Conservation (phyloP, 2,329 filamentous ascomycete species). For the Cytospora piceicola region DNA sequence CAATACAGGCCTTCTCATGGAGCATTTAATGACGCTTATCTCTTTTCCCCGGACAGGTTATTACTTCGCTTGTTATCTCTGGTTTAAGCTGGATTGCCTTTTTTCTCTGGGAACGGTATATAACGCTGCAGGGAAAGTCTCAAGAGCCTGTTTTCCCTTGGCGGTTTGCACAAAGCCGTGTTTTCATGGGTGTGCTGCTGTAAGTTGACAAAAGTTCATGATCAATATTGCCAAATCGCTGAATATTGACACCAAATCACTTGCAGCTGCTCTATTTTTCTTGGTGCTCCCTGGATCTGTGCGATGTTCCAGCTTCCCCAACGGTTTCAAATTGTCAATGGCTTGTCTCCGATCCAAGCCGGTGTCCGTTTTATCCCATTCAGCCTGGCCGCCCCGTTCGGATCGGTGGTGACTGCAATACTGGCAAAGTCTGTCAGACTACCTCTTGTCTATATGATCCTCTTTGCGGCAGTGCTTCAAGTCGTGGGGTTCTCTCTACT, state of each 20-base stretch:
- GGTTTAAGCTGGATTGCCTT: not conserved
- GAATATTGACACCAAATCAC: not conserved
- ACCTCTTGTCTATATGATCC: conserved; percentile 4
- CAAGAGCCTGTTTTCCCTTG: conserved; percentile 1
- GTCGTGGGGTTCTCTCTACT: not conserved
- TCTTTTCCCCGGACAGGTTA: not conserved
- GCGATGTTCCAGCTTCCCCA: conserved; percentile 8
- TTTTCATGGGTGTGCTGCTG: too few relatives aligned
- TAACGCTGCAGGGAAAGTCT: not conserved
- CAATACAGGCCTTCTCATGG: too few relatives aligned
- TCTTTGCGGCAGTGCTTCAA: conserved; percentile 1
- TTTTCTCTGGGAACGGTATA: not conserved
- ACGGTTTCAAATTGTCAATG: conserved; percentile 9
- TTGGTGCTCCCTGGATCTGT: not conserved
- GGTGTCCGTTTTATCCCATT: conserved; percentile 11
- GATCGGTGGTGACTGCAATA: not conserved
- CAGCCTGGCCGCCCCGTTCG: not conserved
- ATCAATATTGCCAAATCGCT: not conserved
- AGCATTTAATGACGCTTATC: too few relatives aligned
- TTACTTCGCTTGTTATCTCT: not conserved
- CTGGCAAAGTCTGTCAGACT: not conserved
- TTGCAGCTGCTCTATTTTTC: conserved; percentile 3
- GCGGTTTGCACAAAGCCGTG: not conserved
- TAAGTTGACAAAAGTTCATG: too few relatives aligned
- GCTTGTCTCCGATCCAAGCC: not conserved